Conservation (phyloP, 305 asterid genomes). For the Plantago lanceolata region DNA sequence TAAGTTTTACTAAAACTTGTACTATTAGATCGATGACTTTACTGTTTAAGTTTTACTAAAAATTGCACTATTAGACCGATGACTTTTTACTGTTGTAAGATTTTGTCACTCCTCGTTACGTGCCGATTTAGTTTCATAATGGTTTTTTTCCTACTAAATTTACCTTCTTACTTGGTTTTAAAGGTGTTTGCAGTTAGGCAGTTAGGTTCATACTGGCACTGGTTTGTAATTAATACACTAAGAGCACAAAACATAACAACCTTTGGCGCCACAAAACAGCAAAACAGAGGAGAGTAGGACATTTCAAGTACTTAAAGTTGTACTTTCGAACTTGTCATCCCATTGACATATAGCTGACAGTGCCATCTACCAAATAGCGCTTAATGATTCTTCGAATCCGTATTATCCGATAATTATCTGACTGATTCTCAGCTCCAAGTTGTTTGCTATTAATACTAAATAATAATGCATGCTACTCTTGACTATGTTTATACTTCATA, state of each 20-base stretch:
- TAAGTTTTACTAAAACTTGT: too few relatives aligned
- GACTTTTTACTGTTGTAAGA: too few relatives aligned
- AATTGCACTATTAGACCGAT: too few relatives aligned
- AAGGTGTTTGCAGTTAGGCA: too few relatives aligned
- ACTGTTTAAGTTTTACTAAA: too few relatives aligned
- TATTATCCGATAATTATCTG: neutral
- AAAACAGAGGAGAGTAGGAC: neutral
- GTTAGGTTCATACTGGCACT: too few relatives aligned
- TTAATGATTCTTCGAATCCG: neutral
- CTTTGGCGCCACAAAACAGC: neutral
- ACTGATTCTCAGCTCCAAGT: conserved; percentile 9
- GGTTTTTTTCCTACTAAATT: too few relatives aligned
- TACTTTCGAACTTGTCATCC: neutral
- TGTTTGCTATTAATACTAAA: neutral
- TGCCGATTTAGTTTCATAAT: too few relatives aligned
- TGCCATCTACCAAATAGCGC: conserved; percentile 9
- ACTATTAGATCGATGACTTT: too few relatives aligned
- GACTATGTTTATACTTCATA: neutral
- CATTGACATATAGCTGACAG: conserved; percentile 3
- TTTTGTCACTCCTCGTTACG: too few relatives aligned
- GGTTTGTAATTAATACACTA: too few relatives aligned
- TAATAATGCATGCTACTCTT: neutral
- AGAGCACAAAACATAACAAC: neutral
- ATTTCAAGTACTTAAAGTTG: neutral
- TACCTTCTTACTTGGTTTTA: too few relatives aligned